phyloP scores from a whole-genome alignment of 129 eudicot genomes.

The Chrysanthemum seticuspe region DNA sequence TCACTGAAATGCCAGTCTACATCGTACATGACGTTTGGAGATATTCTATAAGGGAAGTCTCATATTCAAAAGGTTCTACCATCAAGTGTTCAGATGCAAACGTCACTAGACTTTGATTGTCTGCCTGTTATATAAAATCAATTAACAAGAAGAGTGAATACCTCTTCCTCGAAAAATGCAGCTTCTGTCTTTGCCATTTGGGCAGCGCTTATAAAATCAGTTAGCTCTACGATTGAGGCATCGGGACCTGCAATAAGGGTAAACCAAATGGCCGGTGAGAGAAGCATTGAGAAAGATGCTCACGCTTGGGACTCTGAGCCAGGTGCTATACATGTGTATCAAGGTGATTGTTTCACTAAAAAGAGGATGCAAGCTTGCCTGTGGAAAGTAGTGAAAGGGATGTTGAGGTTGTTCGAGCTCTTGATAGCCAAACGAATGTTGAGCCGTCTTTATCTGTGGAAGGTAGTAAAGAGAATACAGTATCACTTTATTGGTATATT shows the following conservation, averaged over 20 bases:
- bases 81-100: no score
- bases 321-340: background rate
- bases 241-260: slow-evolving; percentile 53
- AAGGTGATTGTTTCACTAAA: slow-evolving; percentile 31
- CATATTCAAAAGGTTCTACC: no score
- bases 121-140: no score
- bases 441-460: slow-evolving; percentile 28
- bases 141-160: background rate
- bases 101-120: no score
- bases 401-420: slow-evolving; percentile 25
- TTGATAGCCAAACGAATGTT: slow-evolving; percentile 23
- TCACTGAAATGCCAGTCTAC: no score
- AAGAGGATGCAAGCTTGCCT: slow-evolving; percentile 22
- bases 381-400: slow-evolving; percentile 32
- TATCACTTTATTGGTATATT: no score
- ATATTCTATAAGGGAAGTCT: no score
- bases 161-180: slow-evolving; percentile 46
- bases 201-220: slow-evolving; percentile 72
- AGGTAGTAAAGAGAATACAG: slow-evolving; percentile 16
- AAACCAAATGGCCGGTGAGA: slow-evolving; percentile 22
- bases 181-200: slow-evolving; percentile 60
- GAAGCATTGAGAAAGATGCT: background rate
- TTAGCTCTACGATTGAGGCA: slow-evolving; percentile 48
- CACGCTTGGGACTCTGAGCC: background rate
- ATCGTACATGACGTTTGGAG: no score